Base-by-base conservation (phyloP, 768 basidiomycete genomes). In the Nidularia pulvinata region DNA sequence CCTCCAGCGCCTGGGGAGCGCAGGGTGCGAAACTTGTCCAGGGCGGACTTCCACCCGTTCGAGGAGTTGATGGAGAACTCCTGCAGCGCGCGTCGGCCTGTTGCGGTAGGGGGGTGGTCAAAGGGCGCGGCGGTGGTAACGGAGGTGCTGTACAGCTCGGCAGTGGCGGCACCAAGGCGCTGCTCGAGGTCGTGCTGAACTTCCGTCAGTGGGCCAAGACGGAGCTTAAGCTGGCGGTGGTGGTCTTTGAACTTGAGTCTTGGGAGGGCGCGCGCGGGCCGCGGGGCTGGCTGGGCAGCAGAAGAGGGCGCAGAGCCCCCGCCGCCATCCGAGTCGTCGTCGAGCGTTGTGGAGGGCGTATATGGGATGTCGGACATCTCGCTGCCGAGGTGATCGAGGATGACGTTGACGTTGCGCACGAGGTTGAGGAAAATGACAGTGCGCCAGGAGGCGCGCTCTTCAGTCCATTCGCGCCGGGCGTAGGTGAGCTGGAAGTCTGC, bases 371-470 rank as follows among this genome's bases (percentile, higher is more conserved):
- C 77, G 22, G 77, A 66, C 78, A 88, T 84, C 58, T 88, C 86
- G 34, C 76, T 77, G 13, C 69, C 62, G 42, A 89, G 71, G 39
- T 80, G 70, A 48, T 87, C 80, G 19, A 90, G 73, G 45, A 88
- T 81, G 32, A 73, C 70, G 56, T 86, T 82, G 60, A 89, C 78
- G 56, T 89, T 90, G 61, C 88, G 84, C 50, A 91, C 78, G 65
- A 93, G 82, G 65, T 93, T 93, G 60, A 92, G 81, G 58, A 88
- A 84, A 54, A 93, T 84, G 54, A 93, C 88, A 13, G 82, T 71
- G 19, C 87, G 81, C 90, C 90, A 93, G 30, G 86, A 80, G 1
- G 76, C 71, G 43, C 82, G 82, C 59, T 91, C 86, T 56, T 86
- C 81, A 4, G 76, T 69, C 85, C 89, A 91, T 62, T 89, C 85